A percentile compares a stretch with the other conserved stretches of the same genome.
Conservation (phyloP, 2,329 filamentous ascomycete species). For the Colletotrichum sp. region DNA sequence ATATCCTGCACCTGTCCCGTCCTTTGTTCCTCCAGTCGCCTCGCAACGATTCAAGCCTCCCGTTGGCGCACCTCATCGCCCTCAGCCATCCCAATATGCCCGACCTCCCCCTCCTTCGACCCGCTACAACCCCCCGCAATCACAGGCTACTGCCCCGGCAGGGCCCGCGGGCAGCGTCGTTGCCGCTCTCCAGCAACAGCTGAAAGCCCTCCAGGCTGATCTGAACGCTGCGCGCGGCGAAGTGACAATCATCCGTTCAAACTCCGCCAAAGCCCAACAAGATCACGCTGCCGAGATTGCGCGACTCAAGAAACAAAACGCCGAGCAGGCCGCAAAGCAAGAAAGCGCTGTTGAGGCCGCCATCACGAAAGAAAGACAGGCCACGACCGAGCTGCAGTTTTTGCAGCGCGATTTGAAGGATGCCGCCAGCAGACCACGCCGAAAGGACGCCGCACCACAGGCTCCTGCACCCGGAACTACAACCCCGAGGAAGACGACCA, state of each 20-base stretch:
- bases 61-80: slow-evolving; percentile 29
- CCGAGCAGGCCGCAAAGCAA: slow-evolving; percentile 68
- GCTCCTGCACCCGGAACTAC: slow-evolving; percentile 27
- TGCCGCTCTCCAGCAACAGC: slow-evolving; percentile 55
- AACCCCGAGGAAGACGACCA: slow-evolving; percentile 67
- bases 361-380: slow-evolving; percentile 68
- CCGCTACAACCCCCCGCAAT: slow-evolving; percentile 36
- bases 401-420: slow-evolving; percentile 74
- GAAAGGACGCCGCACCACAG: slow-evolving; percentile 44
- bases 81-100: slow-evolving; percentile 46
- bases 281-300: slow-evolving; percentile 68
- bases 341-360: slow-evolving; percentile 69
- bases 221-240: slow-evolving; percentile 72
- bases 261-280: slow-evolving; percentile 65
- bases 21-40: slow-evolving; percentile 9
- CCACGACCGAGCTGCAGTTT: slow-evolving; percentile 75
- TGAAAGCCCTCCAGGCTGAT: slow-evolving; percentile 59
- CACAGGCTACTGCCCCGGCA: slow-evolving; percentile 29
- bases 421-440: slow-evolving; percentile 51
- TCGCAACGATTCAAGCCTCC: slow-evolving; percentile 27
- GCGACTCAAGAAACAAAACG: slow-evolving; percentile 66
- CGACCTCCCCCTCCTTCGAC: slow-evolving; percentile 37
- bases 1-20: slow-evolving; percentile 15
- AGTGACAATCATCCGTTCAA: slow-evolving; percentile 75
- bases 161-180: slow-evolving; percentile 40